Evolutionary conservation across 2,329 filamentous ascomycete species (phyloP).

Genomic region (Tolypocladium guangdongense): DNA sequence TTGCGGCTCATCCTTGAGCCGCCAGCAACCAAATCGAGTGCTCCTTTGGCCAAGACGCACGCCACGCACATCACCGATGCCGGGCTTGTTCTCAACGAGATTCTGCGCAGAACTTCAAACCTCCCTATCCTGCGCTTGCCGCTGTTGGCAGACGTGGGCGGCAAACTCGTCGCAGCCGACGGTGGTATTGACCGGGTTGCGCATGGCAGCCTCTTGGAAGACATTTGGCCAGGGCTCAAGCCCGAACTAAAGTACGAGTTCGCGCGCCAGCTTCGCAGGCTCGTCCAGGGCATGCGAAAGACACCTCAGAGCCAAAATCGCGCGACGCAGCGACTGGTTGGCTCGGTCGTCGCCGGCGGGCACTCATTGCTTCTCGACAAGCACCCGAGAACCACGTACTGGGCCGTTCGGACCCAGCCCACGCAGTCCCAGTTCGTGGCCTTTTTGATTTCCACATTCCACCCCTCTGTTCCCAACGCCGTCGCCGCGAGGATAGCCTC

Average conservation of each 20-base stretch:
- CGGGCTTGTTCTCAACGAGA: slow-evolving; percentile 8
- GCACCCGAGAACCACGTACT: slow-evolving; percentile 16
- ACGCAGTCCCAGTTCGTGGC: slow-evolving; percentile 11
- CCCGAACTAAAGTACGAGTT: slow-evolving; percentile 12
- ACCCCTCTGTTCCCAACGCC: slow-evolving; percentile 11
- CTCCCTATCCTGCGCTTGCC: slow-evolving; percentile 10
- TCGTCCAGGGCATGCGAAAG: slow-evolving; percentile 13
- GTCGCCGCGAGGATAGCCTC: slow-evolving; percentile 11
- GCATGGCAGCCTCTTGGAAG: slow-evolving; percentile 16
- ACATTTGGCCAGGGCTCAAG: slow-evolving; percentile 14
- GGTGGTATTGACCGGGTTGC: slow-evolving; percentile 2
- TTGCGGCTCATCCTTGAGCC: slow-evolving; percentile 7
- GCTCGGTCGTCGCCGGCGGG: slow-evolving; percentile 8
- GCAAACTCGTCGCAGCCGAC: not conserved
- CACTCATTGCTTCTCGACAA: slow-evolving; percentile 16
- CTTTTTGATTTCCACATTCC: slow-evolving; percentile 15
- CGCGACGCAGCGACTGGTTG: not conserved
- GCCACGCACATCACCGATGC: slow-evolving; percentile 2
- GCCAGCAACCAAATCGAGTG: not conserved
- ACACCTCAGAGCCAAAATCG: not conserved
- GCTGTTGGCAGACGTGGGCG: not conserved
- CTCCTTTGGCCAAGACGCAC: not conserved
- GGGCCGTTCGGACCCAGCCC: slow-evolving; percentile 11
- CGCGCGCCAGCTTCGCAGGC: slow-evolving; percentile 14
- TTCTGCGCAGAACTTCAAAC: not conserved